phyloP scores from a whole-genome alignment of 768 basidiomycete species.

The Filobasidium floriforme region DNA sequence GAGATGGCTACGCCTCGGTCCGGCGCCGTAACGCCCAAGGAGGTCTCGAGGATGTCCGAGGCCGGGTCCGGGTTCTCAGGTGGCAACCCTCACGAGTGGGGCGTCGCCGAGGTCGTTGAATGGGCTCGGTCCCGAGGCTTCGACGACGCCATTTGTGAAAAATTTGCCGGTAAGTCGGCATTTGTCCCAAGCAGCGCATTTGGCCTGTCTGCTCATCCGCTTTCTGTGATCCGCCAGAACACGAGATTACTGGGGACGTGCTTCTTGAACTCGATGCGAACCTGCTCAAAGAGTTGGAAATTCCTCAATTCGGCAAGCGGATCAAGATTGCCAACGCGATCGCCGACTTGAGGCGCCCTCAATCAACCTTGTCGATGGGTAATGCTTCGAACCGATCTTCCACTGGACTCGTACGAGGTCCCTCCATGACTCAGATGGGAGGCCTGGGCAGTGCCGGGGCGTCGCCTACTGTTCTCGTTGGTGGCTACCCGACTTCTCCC shows the following conservation, averaged over 20 bases:
- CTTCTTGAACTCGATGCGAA: slow-evolving; percentile 86
- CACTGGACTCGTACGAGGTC: background rate
- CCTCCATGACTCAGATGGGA: slow-evolving; percentile 1
- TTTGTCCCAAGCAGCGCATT: too few relatives aligned
- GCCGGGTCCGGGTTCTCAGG: slow-evolving; percentile 22
- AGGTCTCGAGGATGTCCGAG: background rate
- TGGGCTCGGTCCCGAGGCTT: slow-evolving; percentile 83
- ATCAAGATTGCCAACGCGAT: slow-evolving; percentile 89
- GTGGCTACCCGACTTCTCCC: slow-evolving; percentile 10
- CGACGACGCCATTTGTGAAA: slow-evolving; percentile 69
- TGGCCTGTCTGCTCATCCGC: background rate
- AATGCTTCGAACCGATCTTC: slow-evolving; percentile 16
- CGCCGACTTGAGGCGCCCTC: slow-evolving; percentile 67
- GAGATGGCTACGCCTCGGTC: background rate
- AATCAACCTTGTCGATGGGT: slow-evolving; percentile 50
- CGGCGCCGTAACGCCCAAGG: background rate
- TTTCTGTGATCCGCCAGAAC: slow-evolving; percentile 54
- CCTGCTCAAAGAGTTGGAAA: slow-evolving; percentile 91
- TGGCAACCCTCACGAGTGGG: slow-evolving; percentile 66
- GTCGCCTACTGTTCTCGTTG: slow-evolving; percentile 5
- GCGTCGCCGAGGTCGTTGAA: slow-evolving; percentile 74
- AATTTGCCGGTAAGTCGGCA: slow-evolving; percentile 65
- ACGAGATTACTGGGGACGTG: slow-evolving; percentile 97
- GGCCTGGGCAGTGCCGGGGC: background rate
- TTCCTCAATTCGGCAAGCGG: slow-evolving; percentile 88